Evolutionary conservation across 306 rosid genomes (phyloP), one percentile per base, ranked within the genome.

Genomic region (Castanea mollissima): DNA sequence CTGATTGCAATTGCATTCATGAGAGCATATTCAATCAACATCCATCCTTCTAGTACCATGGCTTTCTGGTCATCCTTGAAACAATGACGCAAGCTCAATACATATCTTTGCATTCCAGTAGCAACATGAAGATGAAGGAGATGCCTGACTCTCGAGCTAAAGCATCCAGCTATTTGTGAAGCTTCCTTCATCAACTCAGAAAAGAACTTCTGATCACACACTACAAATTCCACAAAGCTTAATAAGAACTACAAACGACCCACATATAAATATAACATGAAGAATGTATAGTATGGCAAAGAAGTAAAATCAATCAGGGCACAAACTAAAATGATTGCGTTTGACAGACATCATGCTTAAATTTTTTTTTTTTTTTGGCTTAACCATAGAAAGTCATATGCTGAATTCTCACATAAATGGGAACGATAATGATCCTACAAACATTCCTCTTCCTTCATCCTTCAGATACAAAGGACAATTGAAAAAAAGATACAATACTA

Each of bases 1-100:
- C 97, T 86, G 81, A 94, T 83, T 9, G 98, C 97, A 74, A 90
- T 87, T 49, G 93, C 90, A 59, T 94, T 94, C 98, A 92, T 94
- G 0, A 91, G 81, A 74, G 88, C 88, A 85, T 94, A 92, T 87
- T 91, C 93, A 41, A 94, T 86, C 78, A 94, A 72, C 89, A 85
- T 86, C 79, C 76, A 85, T 70, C 97, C 97, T 85, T 92, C 89
- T 87, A 88, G 90, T 21, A 62, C 87, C 86, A 92, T 76, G 38
- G 84, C 41, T 75, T 83, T 85, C 78, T 78, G 81, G 76, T 94
- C 92, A 77, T 79, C 85, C 86, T 71, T 89, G 83, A 94, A 92
- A 85, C 95, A 94, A 57, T 84, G 87, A 55, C 86, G 84, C 80
- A 94, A 74, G 63, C 80, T 35, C 78, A 82, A 31, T 21, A 87